These are phyloP conservation scores for Plenodomus tracheiphilus DNA, from an alignment of 2,329 filamentous ascomycete genomes.

Conservation along the genomic window DNA sequence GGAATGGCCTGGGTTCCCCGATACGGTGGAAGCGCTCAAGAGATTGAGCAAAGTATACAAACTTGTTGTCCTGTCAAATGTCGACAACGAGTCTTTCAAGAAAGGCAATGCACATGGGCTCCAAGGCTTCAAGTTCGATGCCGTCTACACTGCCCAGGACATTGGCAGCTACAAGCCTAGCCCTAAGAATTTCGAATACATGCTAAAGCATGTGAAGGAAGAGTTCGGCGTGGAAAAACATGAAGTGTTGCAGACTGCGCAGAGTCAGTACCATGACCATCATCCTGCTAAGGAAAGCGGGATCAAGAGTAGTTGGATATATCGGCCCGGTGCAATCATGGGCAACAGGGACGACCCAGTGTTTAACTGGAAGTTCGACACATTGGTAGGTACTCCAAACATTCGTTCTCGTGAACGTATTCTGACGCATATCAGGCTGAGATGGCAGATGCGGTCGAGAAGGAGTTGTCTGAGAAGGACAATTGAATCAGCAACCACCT, in stretches of 20 bases:
- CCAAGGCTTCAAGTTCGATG: constrained; percentile 61
- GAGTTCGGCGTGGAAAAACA: constrained; percentile 61
- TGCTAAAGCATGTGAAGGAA: constrained; percentile 58
- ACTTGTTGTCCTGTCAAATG: constrained; percentile 64
- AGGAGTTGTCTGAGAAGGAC: constrained; percentile 25
- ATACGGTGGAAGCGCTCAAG: constrained; percentile 59
- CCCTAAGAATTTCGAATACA: constrained; percentile 65
- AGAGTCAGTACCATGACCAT: constrained; percentile 70
- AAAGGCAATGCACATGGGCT: constrained; percentile 56
- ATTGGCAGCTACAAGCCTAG: constrained; percentile 74
- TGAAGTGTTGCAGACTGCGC: constrained; percentile 68
- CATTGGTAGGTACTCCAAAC: constrained; percentile 42
- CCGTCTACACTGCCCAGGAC: constrained; percentile 70
- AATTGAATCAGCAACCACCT: constrained; percentile 1
- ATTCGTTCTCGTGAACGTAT: background rate
- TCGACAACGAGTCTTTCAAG: constrained; percentile 58
- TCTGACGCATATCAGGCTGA: constrained; percentile 39
- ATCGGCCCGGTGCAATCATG: constrained; percentile 54
- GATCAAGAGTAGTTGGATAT: constrained; percentile 68
- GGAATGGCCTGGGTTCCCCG: constrained; percentile 60
- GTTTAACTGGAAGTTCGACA: constrained; percentile 59
- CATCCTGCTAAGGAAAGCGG: constrained; percentile 64
- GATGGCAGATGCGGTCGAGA: constrained; percentile 61
- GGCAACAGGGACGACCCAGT: constrained; percentile 50
- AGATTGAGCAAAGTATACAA: constrained; percentile 57